Evolutionary conservation across 2,329 filamentous ascomycete species (phyloP), one percentile per base, ranked within the genome.

Genomic region (Macroventuria anomochaeta): DNA sequence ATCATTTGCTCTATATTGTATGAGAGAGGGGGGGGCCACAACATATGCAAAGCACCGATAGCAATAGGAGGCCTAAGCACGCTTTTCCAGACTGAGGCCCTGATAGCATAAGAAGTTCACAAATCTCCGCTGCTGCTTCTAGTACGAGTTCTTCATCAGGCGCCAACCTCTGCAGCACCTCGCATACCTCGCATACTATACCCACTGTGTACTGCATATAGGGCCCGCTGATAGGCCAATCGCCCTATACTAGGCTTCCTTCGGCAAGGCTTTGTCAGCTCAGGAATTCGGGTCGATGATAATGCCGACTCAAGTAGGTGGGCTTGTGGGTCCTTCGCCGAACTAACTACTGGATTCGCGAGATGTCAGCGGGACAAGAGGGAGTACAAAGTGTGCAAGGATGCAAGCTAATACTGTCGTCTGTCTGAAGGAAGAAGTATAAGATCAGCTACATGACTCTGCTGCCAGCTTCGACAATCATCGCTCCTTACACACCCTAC

Each of bases 11-110:
- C n/a, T n/a, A n/a, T n/a, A n/a, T n/a, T n/a, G n/a, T n/a, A n/a
- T n/a, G n/a, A n/a, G n/a, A n/a, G n/a, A n/a, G n/a, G n/a, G n/a
- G n/a, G n/a, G n/a, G n/a, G n/a, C n/a, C n/a, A n/a, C n/a, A n/a
- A n/a, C n/a, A n/a, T n/a, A n/a, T n/a, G n/a, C n/a, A n/a, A n/a
- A n/a, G n/a, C n/a, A n/a, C n/a, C n/a, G 11, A 57, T 60, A 26
- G 43, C 43, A 15, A 37, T 28, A 25, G 54, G 51, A 46, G 54
- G 55, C 4, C 20, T 53, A 6, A 34, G 50, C 32, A 54, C 37
- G 2, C 50, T 57, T 17, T 60, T 60, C 25, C 51, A 44, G n/a
- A 58, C 57, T 5, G 57, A 60, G 44, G 28, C 38, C 10, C 21
- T 10, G 5, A 28, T 17, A 11, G 18, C 20, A 7, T 46, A 13